A percentile compares a stretch with the other conserved stretches of the same genome.
Conservation (phyloP, 352 stramenopile species). For the Phytopythium aichiense region DNA sequence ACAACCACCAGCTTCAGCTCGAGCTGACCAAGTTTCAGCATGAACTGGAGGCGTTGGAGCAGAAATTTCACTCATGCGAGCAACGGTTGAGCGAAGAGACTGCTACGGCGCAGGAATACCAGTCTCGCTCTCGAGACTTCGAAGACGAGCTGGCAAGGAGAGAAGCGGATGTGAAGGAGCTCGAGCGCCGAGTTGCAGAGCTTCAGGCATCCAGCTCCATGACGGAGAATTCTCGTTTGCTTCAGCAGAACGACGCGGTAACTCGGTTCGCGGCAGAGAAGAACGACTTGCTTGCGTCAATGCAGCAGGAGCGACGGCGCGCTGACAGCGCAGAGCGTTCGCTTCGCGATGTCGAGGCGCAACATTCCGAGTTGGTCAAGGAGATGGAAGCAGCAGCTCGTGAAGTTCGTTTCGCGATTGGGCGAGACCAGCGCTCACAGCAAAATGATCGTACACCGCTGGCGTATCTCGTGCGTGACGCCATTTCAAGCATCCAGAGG, state of each 20-base stretch:
- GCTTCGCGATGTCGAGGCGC: conserved; percentile 21
- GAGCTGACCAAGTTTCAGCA: conserved; percentile 42
- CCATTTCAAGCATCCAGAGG: conserved; percentile 30
- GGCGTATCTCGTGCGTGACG: conserved; percentile 26
- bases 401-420: conserved; percentile 34
- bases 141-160: conserved; percentile 21
- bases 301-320: conserved; percentile 38
- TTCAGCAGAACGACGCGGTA: conserved; percentile 38
- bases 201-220: conserved; percentile 20
- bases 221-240: conserved; percentile 24
- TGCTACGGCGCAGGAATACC: conserved; percentile 28
- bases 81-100: conserved; percentile 30
- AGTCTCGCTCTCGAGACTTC: conserved; percentile 20
- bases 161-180: conserved; percentile 29
- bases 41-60: conserved; percentile 41
- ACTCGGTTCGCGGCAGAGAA: conserved; percentile 44
- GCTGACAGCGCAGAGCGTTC: conserved; percentile 26
- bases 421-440: conserved; percentile 5
- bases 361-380: conserved; percentile 22
- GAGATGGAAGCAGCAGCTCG: conserved; percentile 36
- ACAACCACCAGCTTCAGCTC: conserved; percentile 47
- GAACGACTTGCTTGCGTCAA: conserved; percentile 31
- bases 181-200: conserved; percentile 43
- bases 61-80: conserved; percentile 41
- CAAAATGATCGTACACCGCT: conserved; percentile 9